Conservation (phyloP, 2,329 filamentous ascomycete species). For the Didymosphaeria variabile region DNA sequence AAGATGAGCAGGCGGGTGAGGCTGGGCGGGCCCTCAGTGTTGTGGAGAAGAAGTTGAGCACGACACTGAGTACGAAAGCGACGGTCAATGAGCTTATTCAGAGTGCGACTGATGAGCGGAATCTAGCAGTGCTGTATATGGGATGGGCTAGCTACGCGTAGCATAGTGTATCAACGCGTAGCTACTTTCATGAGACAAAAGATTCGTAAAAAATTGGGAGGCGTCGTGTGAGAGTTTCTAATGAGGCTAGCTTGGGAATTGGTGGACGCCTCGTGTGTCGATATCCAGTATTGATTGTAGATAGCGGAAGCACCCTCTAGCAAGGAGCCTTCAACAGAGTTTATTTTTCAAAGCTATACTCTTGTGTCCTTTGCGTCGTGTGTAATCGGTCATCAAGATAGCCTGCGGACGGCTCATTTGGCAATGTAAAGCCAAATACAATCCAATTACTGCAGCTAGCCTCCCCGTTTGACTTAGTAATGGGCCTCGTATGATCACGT, state of each 20-base stretch:
- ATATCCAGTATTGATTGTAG: not conserved
- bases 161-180: not conserved
- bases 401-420: not conserved
- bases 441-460: not conserved
- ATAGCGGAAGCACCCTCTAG: not conserved
- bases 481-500: not conserved
- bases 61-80: conserved; percentile 90
- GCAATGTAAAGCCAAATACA: not conserved
- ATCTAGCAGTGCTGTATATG: conserved; percentile 82
- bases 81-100: conserved; percentile 98
- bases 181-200: too few species aligned
- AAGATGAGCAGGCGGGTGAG: conserved; percentile 72
- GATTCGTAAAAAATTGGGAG: too few species aligned
- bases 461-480: not conserved
- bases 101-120: conserved; percentile 90
- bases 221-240: not conserved
- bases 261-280: not conserved
- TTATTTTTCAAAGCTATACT: not conserved
- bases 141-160: conserved; percentile 51
- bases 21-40: conserved; percentile 91
- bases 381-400: not conserved
- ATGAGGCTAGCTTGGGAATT: not conserved
- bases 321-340: not conserved
- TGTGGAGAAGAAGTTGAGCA: conserved; percentile 94
- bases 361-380: not conserved